Base-by-base conservation (phyloP, 345 rosid genomes). In the Pseudoturritis turrita region DNA sequence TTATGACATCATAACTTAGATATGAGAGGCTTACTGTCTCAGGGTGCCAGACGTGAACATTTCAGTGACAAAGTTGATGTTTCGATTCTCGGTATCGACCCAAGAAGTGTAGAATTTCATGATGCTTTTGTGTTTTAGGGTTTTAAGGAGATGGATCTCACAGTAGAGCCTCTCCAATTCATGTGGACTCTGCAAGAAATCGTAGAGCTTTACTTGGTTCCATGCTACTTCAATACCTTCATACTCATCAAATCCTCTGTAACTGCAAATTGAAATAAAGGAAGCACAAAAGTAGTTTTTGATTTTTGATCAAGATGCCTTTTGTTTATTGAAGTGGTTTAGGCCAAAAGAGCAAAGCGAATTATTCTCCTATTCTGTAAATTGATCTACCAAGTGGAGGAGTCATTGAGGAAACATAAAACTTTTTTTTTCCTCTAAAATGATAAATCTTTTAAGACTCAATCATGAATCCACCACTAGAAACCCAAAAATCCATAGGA, bases 181-280 rank as follows among this genome's bases (percentile, higher is more conserved):
- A 70, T 95, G 90, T 55, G 99, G 96, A 74, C 93, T 88, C 61
- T 87, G 96, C 46, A 91, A 54, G 85, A 91, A 91, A 82, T 91
- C 96, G 70, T 85, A 83, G 59, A 95, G 93, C 85, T 89, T 95
- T 78, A 95, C 96, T 76, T 91, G 99, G 75, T 95, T 95, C 99
- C 99, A 95, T 72, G 99, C 99, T 78, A 95, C 96, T 74, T 95
- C 97, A 78, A 88, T 88, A 61, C 97, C 97, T 56, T 85, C 85
- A 65, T 87, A 95, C 83, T 95, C 96, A 81, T 91, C 97, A 82
- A 91, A 89, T 71, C 88, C 99, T 78, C 87, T 85, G 39, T 95
- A 95, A 54, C 99, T 95, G 88, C 68, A 70, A 44, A 54, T 33
- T 36, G 2, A 58, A 57, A 74, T 25, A 19, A 60, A 0, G 5